phyloP scores from a whole-genome alignment of 805 yeast genomes.

The Saccharomycopsis fodiens region DNA sequence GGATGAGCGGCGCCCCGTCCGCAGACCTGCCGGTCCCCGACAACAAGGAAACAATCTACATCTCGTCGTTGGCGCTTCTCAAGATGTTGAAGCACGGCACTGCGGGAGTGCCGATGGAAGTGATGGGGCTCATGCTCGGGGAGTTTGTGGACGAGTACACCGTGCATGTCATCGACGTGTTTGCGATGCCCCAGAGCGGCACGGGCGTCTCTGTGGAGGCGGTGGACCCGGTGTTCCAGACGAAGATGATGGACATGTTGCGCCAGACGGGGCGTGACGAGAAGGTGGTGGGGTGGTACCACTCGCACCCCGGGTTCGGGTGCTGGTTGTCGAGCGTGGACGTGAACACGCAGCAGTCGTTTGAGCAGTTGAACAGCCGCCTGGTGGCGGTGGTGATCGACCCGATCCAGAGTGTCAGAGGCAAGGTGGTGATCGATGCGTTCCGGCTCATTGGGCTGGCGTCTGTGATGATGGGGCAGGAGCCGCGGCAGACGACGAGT shows the following conservation, averaged over 20 bases:
- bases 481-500: conserved; percentile 95
- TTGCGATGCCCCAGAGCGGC: conserved; percentile 99
- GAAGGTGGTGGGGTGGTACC: conserved; percentile 99
- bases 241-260: conserved; percentile 99
- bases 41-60: conserved; percentile 92
- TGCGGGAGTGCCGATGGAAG: conserved; percentile 83
- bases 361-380: conserved; percentile 89
- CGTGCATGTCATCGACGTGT: conserved; percentile 93
- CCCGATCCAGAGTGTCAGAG: conserved; percentile 97
- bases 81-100: conserved; percentile 98
- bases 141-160: conserved; percentile 97
- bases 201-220: conserved; percentile 99
- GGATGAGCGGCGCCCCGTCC: conserved; percentile 39
- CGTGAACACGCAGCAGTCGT: conserved; percentile 95
- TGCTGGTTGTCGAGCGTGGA: conserved; percentile 98
- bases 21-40: conserved; percentile 82
- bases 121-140: conserved; percentile 98
- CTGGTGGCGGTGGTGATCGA: conserved; percentile 98
- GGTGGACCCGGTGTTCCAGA: conserved; percentile 97
- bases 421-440: conserved; percentile 98
- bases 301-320: conserved; percentile 99
- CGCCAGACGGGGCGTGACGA: conserved; percentile 99
- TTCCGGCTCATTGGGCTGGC: conserved; percentile 88
- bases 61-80: conserved; percentile 87
- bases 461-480: conserved; percentile 89